Conservation (phyloP, 2,329 filamentous ascomycete species). For the Cladophialophora chaetospira region DNA sequence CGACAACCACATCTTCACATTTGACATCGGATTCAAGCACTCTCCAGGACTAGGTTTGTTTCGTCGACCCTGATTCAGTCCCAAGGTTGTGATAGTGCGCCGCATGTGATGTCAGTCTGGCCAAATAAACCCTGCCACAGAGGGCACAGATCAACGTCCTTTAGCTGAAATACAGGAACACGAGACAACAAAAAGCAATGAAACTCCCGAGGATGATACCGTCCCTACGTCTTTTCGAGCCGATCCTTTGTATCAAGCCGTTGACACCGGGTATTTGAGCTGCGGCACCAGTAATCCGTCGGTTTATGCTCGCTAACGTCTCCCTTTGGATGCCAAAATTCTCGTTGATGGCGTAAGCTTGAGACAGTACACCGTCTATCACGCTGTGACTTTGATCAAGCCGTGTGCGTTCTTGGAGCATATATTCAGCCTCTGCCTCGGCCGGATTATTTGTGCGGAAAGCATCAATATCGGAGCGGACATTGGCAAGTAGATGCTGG, state of each 20-base stretch:
- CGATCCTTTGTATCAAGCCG: slow-evolving; percentile 86
- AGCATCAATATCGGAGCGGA: slow-evolving; percentile 87
- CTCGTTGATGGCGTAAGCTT: slow-evolving; percentile 96
- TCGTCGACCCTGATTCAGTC: too few species aligned
- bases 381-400: slow-evolving; percentile 89
- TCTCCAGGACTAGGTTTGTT: too few species aligned
- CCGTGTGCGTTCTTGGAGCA: slow-evolving; percentile 83
- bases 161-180: slow-evolving; percentile 64
- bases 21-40: too few species aligned
- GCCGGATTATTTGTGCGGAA: slow-evolving; percentile 82
- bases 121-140: too few species aligned
- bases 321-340: slow-evolving; percentile 85
- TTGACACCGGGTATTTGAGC: slow-evolving; percentile 93
- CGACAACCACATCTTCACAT: too few species aligned
- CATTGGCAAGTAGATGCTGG: slow-evolving; percentile 85
- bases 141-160: too few species aligned
- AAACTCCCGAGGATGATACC: slow-evolving; percentile 90
- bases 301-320: slow-evolving; percentile 82
- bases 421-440: slow-evolving; percentile 89
- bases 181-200: slow-evolving; percentile 86
- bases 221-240: slow-evolving; percentile 90
- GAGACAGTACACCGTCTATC: slow-evolving; percentile 85
- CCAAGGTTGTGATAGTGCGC: too few species aligned
- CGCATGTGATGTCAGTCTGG: too few species aligned
- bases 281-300: slow-evolving; percentile 84